Evolutionary conservation across 208 protist species (phyloP).

Genomic region (Crithidia expoeki): DNA sequence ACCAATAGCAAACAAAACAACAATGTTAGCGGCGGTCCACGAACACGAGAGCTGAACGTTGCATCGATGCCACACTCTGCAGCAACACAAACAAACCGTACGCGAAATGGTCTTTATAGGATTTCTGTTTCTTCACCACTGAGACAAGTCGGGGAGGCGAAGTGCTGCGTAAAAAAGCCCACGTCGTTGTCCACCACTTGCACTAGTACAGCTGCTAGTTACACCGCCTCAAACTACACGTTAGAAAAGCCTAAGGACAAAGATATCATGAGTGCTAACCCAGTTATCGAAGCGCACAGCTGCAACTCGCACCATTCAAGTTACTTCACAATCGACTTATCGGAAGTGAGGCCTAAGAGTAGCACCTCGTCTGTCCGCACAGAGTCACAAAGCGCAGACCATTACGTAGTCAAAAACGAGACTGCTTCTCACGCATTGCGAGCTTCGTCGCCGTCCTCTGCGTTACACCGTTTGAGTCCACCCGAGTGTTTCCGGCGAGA

Average conservation of each 20-base stretch:
- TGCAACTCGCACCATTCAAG: neutral
- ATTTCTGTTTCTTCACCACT: neutral
- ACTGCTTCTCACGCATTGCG: neutral
- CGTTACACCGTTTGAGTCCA: neutral
- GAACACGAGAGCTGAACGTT: conserved; percentile 5
- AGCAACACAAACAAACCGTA: neutral
- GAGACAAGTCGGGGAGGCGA: neutral
- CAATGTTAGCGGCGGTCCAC: too few relatives aligned
- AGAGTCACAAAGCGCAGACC: neutral
- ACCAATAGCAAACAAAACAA: neutral
- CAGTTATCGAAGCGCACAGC: neutral
- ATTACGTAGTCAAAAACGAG: too few relatives aligned
- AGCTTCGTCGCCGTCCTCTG: neutral
- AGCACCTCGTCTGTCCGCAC: neutral
- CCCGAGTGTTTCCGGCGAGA: neutral
- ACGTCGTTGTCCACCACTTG: too few relatives aligned
- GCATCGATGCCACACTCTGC: neutral
- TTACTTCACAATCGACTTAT: conserved; percentile 10
- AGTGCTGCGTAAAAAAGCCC: too few relatives aligned
- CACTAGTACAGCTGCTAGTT: too few relatives aligned
- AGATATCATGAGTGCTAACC: too few relatives aligned
- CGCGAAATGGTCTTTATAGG: neutral
- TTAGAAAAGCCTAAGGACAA: too few relatives aligned
- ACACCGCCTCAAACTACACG: too few relatives aligned
- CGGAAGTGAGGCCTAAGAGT: conserved; percentile 7